Percentiles rank a stretch among this genome's conserved stretches.
These are phyloP conservation scores for Zychaea mexicana DNA, from an alignment of 371 early-diverging fungal genomes.

Conservation along the genomic window DNA sequence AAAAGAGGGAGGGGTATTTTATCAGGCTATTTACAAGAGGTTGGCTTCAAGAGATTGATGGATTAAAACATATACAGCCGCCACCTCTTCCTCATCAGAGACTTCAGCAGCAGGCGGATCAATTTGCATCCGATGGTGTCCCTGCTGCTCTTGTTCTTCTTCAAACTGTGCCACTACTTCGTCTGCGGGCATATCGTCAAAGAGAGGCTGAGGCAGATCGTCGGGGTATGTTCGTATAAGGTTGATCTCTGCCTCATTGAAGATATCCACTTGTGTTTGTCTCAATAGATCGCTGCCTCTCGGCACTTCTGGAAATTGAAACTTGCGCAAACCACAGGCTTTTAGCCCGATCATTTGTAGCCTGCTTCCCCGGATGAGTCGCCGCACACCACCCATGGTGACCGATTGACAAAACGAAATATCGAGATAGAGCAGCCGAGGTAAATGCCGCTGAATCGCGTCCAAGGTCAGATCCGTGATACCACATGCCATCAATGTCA, in stretches of 20 bases:
- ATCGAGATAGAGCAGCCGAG: conserved; percentile 31
- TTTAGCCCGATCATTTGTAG: conserved; percentile 44
- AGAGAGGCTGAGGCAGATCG: background rate
- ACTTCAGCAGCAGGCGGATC: background rate
- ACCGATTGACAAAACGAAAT: conserved; percentile 36
- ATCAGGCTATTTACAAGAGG: conserved; percentile 14
- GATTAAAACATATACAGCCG: conserved; percentile 2
- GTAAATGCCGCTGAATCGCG: conserved; percentile 26
- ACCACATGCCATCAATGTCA: conserved; percentile 38
- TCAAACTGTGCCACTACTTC: background rate
- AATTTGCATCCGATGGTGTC: background rate
- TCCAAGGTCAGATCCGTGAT: conserved; percentile 39
- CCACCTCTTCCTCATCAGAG: background rate
- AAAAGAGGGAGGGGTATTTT: no score
- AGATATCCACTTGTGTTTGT: conserved; percentile 8
- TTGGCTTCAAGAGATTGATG: conserved; percentile 13
- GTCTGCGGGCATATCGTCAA: background rate
- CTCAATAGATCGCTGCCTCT: background rate
- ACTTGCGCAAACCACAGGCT: conserved; percentile 26
- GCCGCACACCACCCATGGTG: conserved; percentile 30
- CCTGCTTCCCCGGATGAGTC: conserved; percentile 20
- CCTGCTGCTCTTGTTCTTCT: background rate
- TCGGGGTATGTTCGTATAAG: conserved; percentile 7
- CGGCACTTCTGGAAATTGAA: conserved; percentile 35
- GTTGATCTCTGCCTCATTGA: conserved; percentile 10